These are phyloP conservation scores for Phytophthora pseudosyringae DNA, from an alignment of 352 stramenopile species.

Conservation along the genomic window DNA sequence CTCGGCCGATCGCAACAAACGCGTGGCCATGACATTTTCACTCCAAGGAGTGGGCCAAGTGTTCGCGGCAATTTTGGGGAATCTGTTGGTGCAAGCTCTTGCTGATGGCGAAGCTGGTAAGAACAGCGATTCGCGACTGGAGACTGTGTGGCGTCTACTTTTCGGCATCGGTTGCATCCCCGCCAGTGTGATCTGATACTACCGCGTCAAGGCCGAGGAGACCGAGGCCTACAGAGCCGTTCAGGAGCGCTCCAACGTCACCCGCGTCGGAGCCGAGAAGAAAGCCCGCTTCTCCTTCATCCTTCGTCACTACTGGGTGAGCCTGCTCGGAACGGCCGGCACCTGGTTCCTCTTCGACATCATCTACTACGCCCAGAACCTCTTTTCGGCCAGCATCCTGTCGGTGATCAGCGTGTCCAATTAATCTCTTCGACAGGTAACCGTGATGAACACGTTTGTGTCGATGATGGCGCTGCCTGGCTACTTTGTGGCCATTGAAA, in stretches of 20 bases:
- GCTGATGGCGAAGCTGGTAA: slow-evolving; percentile 41
- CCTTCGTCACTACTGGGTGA: slow-evolving; percentile 47
- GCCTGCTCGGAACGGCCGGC: slow-evolving; percentile 65
- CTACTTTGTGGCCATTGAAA: slow-evolving; percentile 79
- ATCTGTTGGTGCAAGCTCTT: slow-evolving; percentile 54
- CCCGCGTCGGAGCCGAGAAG: slow-evolving; percentile 8
- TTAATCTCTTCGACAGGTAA: slow-evolving; percentile 50
- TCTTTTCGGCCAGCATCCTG: slow-evolving; percentile 74
- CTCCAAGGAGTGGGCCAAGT: slow-evolving; percentile 63
- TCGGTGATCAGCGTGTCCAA: slow-evolving; percentile 55
- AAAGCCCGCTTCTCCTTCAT: slow-evolving; percentile 44
- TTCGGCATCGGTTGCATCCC: slow-evolving; percentile 62
- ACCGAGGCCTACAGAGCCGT: slow-evolving; percentile 46
- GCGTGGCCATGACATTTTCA: slow-evolving; percentile 65
- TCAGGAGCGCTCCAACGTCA: slow-evolving; percentile 9
- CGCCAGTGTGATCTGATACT: slow-evolving; percentile 59
- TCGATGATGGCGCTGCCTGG: slow-evolving; percentile 72
- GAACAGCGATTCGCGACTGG: slow-evolving; percentile 44
- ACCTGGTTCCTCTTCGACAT: slow-evolving; percentile 89
- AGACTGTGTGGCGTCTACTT: slow-evolving; percentile 68
- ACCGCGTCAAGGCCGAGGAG: slow-evolving; percentile 59
- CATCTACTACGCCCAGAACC: slow-evolving; percentile 75
- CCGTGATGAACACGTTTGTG: slow-evolving; percentile 59
- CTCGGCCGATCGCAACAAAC: slow-evolving; percentile 48
- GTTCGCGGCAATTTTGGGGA: slow-evolving; percentile 55